Base-by-base conservation (phyloP, 371 early-diverging fungal species). In the Mortierella sp. region DNA sequence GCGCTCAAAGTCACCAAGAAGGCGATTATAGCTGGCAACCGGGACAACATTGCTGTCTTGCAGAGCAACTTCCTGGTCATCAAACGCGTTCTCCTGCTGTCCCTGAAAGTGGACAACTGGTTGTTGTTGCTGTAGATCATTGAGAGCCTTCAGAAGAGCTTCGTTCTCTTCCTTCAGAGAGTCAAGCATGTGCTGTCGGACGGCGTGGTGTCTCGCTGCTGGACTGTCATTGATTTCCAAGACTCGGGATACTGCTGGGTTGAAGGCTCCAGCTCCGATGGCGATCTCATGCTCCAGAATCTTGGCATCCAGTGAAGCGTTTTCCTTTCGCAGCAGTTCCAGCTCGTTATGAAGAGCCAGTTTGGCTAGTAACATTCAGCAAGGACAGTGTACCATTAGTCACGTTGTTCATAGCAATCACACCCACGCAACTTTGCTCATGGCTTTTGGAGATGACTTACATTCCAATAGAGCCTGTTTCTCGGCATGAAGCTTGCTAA, bases 191-290 rank as follows among this genome's bases (percentile, higher is more conserved):
- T 88, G 83, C 63, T 93, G 89, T n/a, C 96, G 93, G 44, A 95
- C 91, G 31, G 92, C 92, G 71, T 89, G 90, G 68, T 94, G 94
- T 19, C 75, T 83, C 2, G 93, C 88, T 4, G 95, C 92, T 8
- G 97, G 97, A 80, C 96, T 97, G 47, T 95, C 94, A 24, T 89
- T 89, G 9, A 97, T 84, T 87, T 93, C 91, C 72, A 97, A 86
- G 10, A 96, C 89, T 58, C 94, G 89, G 0, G 92, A 91, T 24
- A 90, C 91, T 24, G 81, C 76, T 10, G 90, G 90, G 76, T 95
- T 90, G 81, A 90, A 94, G 31, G 93, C 94, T 8, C 96, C 95
- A 19, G 92, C 88, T 42, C 94, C 96, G 19, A 94, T 83, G 44
- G 92, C 91, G 47, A 84, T 88, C 83, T 94, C 92, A 45, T 94